phyloP scores from a whole-genome alignment of 176 grass and related monocot genomes.

The Melocanna baccifera region DNA sequence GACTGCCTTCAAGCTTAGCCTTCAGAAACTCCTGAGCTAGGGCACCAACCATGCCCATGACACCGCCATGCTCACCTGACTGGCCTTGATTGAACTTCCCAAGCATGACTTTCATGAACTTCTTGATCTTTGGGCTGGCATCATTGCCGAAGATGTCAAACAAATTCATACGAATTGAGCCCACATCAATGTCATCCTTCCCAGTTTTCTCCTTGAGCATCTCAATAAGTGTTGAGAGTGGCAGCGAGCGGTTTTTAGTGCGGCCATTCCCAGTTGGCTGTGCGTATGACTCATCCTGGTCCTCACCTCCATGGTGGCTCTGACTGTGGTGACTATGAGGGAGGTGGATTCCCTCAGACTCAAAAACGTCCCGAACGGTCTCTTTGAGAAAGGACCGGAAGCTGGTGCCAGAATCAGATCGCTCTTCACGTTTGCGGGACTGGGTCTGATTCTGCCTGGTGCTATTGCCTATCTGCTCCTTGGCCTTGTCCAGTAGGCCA shows the following conservation, averaged over 20 bases:
- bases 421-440: slow-evolving; percentile 46
- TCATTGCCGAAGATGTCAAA: slow-evolving; percentile 89
- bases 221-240: slow-evolving; percentile 75
- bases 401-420: slow-evolving; percentile 43
- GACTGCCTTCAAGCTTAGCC: slow-evolving; percentile 67
- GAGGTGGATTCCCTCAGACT: slow-evolving; percentile 61
- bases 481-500: slow-evolving; percentile 74
- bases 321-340: slow-evolving; percentile 45
- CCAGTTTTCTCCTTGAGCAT: slow-evolving; percentile 93
- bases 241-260: slow-evolving; percentile 63
- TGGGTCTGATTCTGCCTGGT: slow-evolving; percentile 43
- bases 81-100: slow-evolving; percentile 58
- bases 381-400: slow-evolving; percentile 82
- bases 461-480: slow-evolving; percentile 96
- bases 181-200: slow-evolving; percentile 88
- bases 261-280: slow-evolving; percentile 37
- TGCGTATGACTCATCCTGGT: slow-evolving; percentile 3
- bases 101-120: slow-evolving; percentile 95
- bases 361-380: slow-evolving; percentile 44
- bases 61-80: slow-evolving; percentile 49
- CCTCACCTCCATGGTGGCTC: slow-evolving; percentile 28
- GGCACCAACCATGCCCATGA: slow-evolving; percentile 76
- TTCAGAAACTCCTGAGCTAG: slow-evolving; percentile 83
- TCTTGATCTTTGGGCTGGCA: slow-evolving; percentile 94
- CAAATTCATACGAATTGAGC: slow-evolving; percentile 76